A percentile compares a stretch with the other conserved stretches of the same genome.
phyloP scores from a whole-genome alignment of 1,284 basidiomycete genomes.

The Anthracocystis walkeri region DNA sequence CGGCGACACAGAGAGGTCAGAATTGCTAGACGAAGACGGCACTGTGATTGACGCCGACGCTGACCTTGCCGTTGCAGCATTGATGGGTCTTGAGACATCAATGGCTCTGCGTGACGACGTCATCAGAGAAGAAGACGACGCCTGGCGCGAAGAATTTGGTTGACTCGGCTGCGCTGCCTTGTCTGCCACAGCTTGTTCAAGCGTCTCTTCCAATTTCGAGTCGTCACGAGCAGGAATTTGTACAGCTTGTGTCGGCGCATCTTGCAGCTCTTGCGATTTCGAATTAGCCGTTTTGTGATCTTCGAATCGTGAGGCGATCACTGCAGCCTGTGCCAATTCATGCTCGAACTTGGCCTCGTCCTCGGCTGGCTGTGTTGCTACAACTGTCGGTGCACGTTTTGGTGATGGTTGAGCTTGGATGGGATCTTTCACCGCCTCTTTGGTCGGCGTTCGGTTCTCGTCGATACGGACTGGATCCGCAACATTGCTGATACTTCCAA shows the following conservation, averaged over 20 bases:
- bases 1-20: slow-evolving; percentile 23
- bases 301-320: slow-evolving; percentile 32
- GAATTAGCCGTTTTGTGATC: slow-evolving; percentile 14
- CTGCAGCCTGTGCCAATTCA: slow-evolving; percentile 31
- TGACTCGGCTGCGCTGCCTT: background rate
- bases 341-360: slow-evolving; percentile 14
- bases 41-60: slow-evolving; percentile 2
- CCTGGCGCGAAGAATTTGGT: slow-evolving; percentile 11
- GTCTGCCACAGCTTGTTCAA: background rate
- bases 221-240: no score
- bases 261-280: background rate
- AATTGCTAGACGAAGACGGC: background rate
- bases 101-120: slow-evolving; percentile 32
- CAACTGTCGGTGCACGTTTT: background rate
- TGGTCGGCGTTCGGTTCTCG: slow-evolving; percentile 11
- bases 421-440: slow-evolving; percentile 18
- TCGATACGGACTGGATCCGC: background rate
- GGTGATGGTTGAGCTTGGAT: slow-evolving; percentile 9
- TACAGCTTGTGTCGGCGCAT: background rate
- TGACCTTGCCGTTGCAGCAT: slow-evolving; percentile 7
- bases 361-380: background rate
- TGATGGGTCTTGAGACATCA: slow-evolving; percentile 43
- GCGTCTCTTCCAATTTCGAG: background rate
- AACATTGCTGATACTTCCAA: background rate
- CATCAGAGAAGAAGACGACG: slow-evolving; percentile 9